Evolutionary conservation across 345 rosid genomes (phyloP).

Genomic region (Eucalyptus cladocalyx): DNA sequence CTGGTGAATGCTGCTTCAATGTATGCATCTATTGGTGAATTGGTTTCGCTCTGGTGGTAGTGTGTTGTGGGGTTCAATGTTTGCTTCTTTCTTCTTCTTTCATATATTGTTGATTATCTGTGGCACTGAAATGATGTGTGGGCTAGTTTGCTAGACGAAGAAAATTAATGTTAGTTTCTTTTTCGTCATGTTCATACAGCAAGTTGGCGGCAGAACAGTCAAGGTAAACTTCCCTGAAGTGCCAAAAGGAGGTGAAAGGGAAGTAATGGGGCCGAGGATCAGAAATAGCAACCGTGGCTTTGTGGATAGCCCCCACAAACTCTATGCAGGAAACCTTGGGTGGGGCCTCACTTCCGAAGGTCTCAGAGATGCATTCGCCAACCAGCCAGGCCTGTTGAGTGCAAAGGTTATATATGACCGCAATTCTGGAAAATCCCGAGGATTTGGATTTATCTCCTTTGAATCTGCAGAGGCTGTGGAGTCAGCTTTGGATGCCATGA

Average conservation of each 20-base stretch:
- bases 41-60: background rate
- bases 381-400: slow-evolving; percentile 65
- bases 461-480: slow-evolving; percentile 54
- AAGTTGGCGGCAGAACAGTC: slow-evolving; percentile 74
- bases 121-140: background rate
- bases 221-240: slow-evolving; percentile 95
- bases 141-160: background rate
- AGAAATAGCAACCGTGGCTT: slow-evolving; percentile 37
- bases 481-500: slow-evolving; percentile 50
- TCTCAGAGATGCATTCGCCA: slow-evolving; percentile 60
- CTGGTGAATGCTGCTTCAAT: background rate
- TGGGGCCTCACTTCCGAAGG: slow-evolving; percentile 71
- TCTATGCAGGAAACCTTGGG: slow-evolving; percentile 86
- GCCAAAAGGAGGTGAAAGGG: slow-evolving; percentile 89
- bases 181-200: slow-evolving; percentile 23
- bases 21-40: background rate
- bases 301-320: slow-evolving; percentile 70
- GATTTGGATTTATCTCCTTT: slow-evolving; percentile 78
- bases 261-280: slow-evolving; percentile 51
- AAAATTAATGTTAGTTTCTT: background rate
- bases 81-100: background rate
- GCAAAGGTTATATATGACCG: slow-evolving; percentile 77
- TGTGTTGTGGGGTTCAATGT: background rate
- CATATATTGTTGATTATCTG: background rate
- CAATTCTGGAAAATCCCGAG: slow-evolving; percentile 67